Base-by-base conservation (phyloP, 1,284 basidiomycete genomes). In the Irpex sp. region DNA sequence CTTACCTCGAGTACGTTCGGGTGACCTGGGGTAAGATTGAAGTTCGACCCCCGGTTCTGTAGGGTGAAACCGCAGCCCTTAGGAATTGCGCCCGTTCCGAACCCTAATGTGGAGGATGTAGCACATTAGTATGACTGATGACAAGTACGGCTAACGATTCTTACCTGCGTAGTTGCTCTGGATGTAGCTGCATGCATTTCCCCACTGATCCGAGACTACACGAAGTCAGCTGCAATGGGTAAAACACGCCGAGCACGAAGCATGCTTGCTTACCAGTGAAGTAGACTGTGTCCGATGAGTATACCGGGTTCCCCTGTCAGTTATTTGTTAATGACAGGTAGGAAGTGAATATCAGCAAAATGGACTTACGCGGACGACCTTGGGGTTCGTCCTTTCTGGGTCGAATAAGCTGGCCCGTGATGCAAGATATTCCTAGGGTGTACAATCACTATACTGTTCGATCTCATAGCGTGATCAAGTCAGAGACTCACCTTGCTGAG, bases 111-210 rank as follows among this genome's bases (percentile, higher is more conserved):
- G 65, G 35, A 61, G 50, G 56, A 26, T 43, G 61, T 46, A 39
- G 43, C 43, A 37, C 63, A 53, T 54, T 46, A 49, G 60, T 9
- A 21, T 21, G 47, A 43, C 9, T 4, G 1, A 49, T 15, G 47
- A 13, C 19, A 4, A 9, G 43, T 46, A 4, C 43, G 43, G 4
- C 13, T 4, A 6, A 51, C 49, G 8, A 51, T 17, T 51, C 19
- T 43, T 17, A 63, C 90, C 90, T 64, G 88, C 86, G 74, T 94
- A 97, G 74, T 96, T 97, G 68, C 93, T 95, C 74, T 95, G 93
- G 65, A 98, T 98, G 74, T 90, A 97, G 66, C 93, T 95, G 76
- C 94, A 97, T 1, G 94, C 92, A 74, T 98, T 97, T 4, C 95
- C 95, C 83, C 92, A 91, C 70, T 90, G 86, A 72, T 96, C 94